These are phyloP conservation scores for Pythium phragmitis DNA, from an alignment of 352 stramenopile genomes.

Conservation along the genomic window DNA sequence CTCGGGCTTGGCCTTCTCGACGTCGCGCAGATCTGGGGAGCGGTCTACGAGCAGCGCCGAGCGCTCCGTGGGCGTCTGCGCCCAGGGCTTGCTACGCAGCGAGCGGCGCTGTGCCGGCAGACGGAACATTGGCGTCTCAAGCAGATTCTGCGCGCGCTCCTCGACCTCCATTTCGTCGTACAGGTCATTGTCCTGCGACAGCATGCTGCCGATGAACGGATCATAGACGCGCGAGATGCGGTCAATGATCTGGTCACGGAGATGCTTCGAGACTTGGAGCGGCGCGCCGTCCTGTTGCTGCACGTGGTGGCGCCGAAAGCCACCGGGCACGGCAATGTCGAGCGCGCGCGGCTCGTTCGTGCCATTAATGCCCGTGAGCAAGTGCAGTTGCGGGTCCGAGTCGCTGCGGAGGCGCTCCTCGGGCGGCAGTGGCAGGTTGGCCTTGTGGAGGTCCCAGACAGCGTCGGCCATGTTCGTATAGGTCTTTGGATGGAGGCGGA, in stretches of 20 bases:
- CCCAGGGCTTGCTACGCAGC: constrained; percentile 24
- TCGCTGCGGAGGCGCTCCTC: constrained; percentile 41
- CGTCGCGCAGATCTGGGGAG: constrained; percentile 12
- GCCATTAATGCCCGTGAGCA: constrained; percentile 29
- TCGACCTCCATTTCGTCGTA: constrained; percentile 75
- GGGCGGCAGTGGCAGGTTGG: constrained; percentile 31
- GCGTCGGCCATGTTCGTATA: constrained; percentile 40
- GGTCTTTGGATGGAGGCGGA: background rate
- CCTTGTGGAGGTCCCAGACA: constrained; percentile 52
- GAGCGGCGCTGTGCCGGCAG: constrained; percentile 32
- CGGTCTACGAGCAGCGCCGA: constrained; percentile 21
- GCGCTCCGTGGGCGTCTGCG: constrained; percentile 20
- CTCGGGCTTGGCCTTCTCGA: constrained; percentile 10
- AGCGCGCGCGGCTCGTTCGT: constrained; percentile 37
- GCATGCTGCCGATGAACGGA: constrained; percentile 78
- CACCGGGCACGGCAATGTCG: constrained; percentile 67
- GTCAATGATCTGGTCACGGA: constrained; percentile 72
- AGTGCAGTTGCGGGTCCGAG: constrained; percentile 46
- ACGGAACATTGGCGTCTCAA: constrained; percentile 60
- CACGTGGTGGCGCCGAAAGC: constrained; percentile 72
- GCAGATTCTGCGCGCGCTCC: constrained; percentile 59
- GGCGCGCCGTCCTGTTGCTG: constrained; percentile 35
- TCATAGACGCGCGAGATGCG: constrained; percentile 78
- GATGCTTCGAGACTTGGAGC: constrained; percentile 44
- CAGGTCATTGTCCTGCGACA: constrained; percentile 80